phyloP scores from a whole-genome alignment of 75 land plant species.

The Pseudotsuga menziesii region DNA sequence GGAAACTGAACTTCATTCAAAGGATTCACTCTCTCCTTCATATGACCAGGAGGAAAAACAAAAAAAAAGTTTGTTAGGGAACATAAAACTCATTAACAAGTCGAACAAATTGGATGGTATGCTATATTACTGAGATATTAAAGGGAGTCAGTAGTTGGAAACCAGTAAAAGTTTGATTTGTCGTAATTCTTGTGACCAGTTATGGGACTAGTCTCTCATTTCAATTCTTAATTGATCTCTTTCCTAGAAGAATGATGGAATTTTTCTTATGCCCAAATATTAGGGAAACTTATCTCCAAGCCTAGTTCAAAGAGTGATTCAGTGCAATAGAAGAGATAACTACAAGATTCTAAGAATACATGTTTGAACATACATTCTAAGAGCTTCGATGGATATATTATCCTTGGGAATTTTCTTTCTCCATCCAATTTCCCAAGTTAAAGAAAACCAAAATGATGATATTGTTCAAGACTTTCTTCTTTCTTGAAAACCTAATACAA shows the following conservation, averaged over 20 bases:
- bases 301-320: neutral
- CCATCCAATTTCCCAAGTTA: too few species aligned
- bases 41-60: neutral
- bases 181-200: neutral
- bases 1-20: slow-evolving; percentile 13
- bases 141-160: neutral
- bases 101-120: neutral
- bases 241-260: neutral
- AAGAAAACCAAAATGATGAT: too few species aligned
- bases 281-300: neutral
- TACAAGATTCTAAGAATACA: neutral
- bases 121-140: neutral
- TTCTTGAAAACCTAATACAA: too few species aligned
- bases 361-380: neutral
- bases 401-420: neutral
- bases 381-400: neutral
- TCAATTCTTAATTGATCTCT: neutral
- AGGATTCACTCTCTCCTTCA: neutral
- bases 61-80: neutral
- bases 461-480: too few species aligned
- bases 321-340: neutral
- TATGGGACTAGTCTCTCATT: neutral
- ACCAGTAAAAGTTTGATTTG: neutral
- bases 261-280: neutral
- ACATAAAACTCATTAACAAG: slow-evolving; percentile 9